Evolutionary conservation across 2,329 filamentous ascomycete genomes (phyloP).

Genomic region (Colletotrichum sp.): DNA sequence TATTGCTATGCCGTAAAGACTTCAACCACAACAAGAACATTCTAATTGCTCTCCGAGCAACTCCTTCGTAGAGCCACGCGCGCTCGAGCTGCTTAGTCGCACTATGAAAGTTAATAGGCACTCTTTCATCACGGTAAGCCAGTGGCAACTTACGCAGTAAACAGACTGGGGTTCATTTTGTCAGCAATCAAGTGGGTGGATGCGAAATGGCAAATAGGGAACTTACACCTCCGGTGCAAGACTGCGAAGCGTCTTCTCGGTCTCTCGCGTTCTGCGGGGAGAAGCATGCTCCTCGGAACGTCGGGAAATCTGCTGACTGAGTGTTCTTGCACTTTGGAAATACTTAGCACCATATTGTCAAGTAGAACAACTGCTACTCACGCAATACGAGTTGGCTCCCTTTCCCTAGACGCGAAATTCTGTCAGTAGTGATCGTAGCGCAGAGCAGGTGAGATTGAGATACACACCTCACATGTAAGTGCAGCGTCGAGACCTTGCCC

Average conservation of each 20-base stretch:
- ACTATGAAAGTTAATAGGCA: background rate
- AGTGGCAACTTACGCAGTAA: background rate
- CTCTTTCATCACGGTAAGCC: background rate
- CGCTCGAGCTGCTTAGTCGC: background rate
- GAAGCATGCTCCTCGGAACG: background rate
- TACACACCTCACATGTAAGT: background rate
- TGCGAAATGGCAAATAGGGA: background rate
- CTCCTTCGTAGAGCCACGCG: rapidly evolving
- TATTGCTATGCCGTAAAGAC: background rate
- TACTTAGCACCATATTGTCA: background rate
- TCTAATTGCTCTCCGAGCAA: background rate
- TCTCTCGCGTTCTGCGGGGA: rapidly evolving
- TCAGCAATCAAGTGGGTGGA: background rate
- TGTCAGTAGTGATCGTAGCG: background rate
- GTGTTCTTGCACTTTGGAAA: background rate
- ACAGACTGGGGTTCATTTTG: background rate
- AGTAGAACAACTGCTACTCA: background rate
- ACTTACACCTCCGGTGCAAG: background rate
- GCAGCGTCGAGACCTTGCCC: background rate
- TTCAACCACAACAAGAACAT: rapidly evolving
- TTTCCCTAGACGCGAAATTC: background rate
- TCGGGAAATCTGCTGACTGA: background rate
- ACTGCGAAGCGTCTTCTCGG: background rate
- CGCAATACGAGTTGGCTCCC: background rate
- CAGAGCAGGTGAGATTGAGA: background rate